Base-by-base conservation (phyloP, 257 asterid genomes). In the Euphrasia confusa region DNA sequence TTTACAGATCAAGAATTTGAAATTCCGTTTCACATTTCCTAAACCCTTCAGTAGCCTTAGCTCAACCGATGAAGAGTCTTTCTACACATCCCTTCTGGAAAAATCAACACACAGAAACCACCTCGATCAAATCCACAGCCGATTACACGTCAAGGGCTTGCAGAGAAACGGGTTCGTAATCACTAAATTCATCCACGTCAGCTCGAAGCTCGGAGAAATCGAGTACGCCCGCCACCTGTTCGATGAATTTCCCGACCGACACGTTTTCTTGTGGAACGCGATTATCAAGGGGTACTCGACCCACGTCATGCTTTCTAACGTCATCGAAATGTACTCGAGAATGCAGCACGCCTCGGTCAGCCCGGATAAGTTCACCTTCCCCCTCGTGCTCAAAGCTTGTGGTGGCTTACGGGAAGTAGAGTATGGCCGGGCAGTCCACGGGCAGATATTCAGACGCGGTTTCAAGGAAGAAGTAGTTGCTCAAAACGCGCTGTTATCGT, bases 261-360 rank as follows among this genome's bases (percentile, higher is more conserved):
- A 86, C 74, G 79, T 83, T 18, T 81, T 73, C 76, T 45, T 81
- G 32, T 83, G 95, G 91, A 86, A 86, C 63, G 91, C 88, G 4
- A 82, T 83, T 70, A 81, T 86, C 77, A 83, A 79, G 55, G 91
- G 91, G 10, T 86, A 81, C 64, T 79, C 80, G 7, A 42, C 52
- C 71, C 81, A 72, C 56, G 64, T 60, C 58, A 67, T 75, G 80
- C 70, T 68, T 11, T 72, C 49, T 58, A 54, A 74, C 14, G 89
- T 79, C 24, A 18, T 81, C 33, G 78, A 78, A 35, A 64, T 78
- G 82, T 81, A 83, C 65, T 72, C 77, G 2, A 73, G 65, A 58
- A 86, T 86, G 95, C 91, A 76, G 60, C 68, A 17, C 50, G 68
- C 65, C 2, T 66, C 27, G 12, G 87, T 84, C 28, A 63, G 67